Conservation (phyloP, 2,329 filamentous ascomycete genomes). For the Trichoderma polysporum region DNA sequence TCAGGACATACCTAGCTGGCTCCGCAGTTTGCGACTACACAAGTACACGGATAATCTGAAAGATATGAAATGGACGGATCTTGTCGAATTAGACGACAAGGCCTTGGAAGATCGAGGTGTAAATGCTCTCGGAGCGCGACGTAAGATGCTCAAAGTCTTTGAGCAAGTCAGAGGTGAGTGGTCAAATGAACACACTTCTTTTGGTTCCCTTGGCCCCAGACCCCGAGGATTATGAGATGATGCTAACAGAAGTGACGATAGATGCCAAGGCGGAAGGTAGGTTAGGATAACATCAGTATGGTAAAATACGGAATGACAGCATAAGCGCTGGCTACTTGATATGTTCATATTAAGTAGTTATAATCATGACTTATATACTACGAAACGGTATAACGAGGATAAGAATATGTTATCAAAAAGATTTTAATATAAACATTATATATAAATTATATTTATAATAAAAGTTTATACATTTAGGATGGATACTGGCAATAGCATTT, state of each 20-base stretch:
- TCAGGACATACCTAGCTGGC: slow-evolving; percentile 94
- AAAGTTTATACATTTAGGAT: background rate
- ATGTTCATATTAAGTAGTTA: background rate
- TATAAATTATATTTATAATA: background rate
- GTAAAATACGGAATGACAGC: background rate
- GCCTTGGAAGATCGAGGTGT: slow-evolving; percentile 90
- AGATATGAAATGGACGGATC: slow-evolving; percentile 92
- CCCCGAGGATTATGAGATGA: background rate
- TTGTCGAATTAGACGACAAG: slow-evolving; percentile 89
- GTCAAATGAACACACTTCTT: background rate
- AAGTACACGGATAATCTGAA: slow-evolving; percentile 99
- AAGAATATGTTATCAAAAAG: slow-evolving; percentile 4
- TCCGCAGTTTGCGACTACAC: slow-evolving; percentile 89
- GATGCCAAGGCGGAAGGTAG: slow-evolving; percentile 76
- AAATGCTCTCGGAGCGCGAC: slow-evolving; percentile 87
- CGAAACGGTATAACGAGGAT: slow-evolving; percentile 2
- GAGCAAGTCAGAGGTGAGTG: slow-evolving; percentile 80
- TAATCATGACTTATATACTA: slow-evolving; percentile 6
- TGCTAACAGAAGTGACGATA: slow-evolving; percentile 33
- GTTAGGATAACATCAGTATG: slow-evolving; percentile 44
- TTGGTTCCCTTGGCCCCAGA: background rate
- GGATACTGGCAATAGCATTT: background rate
- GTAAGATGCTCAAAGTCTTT: slow-evolving; percentile 99
- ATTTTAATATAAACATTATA: background rate
- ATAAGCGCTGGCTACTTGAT: slow-evolving; percentile 7